These are phyloP conservation scores for Escovopsis sp. DNA, from an alignment of 2,329 filamentous ascomycete species.

Conservation along the genomic window DNA sequence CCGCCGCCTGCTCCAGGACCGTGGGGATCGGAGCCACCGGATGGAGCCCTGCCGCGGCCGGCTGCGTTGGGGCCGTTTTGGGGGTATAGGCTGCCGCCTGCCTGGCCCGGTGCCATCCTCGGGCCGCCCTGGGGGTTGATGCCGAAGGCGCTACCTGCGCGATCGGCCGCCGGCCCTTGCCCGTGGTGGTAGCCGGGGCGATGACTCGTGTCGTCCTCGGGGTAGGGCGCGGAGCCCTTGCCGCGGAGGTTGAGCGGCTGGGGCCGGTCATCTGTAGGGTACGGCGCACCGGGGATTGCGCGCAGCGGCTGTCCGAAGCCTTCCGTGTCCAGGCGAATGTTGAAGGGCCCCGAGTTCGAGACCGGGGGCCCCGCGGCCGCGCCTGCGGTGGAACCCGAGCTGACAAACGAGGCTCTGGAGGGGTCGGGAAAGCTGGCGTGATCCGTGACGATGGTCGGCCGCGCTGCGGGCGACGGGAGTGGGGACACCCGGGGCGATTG, in stretches of 20 bases:
- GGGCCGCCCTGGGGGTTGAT: slow-evolving; percentile 30
- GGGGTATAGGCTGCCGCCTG: slow-evolving; percentile 31
- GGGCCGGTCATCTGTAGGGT: slow-evolving; percentile 53
- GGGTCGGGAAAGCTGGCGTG: slow-evolving; percentile 32
- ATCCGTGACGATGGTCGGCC: slow-evolving; percentile 24
- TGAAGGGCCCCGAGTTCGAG: slow-evolving; percentile 32
- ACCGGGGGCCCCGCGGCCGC: slow-evolving; percentile 6
- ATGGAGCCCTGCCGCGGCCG: slow-evolving; percentile 29
- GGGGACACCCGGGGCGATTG: slow-evolving; percentile 23
- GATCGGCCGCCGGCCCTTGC: slow-evolving; percentile 32
- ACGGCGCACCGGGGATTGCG: slow-evolving; percentile 45
- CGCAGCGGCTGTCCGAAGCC: slow-evolving; percentile 18
- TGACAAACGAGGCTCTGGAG: slow-evolving; percentile 23
- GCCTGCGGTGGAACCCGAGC: not conserved
- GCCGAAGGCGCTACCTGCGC: slow-evolving; percentile 37
- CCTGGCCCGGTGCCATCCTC: slow-evolving; percentile 28
- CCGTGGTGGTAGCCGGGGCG: slow-evolving; percentile 30
- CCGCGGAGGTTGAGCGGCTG: slow-evolving; percentile 32
- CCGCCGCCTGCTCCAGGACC: slow-evolving; percentile 20
- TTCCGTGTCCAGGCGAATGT: slow-evolving; percentile 29
- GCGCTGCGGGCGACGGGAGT: slow-evolving; percentile 26
- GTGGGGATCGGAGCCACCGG: slow-evolving; percentile 31
- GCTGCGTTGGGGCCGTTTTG: slow-evolving; percentile 14
- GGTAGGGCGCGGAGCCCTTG: slow-evolving; percentile 36
- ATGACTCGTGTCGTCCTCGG: slow-evolving; percentile 31